These are phyloP conservation scores for Mollisia scopiformis DNA, from an alignment of 2,329 filamentous ascomycete species.

Conservation along the genomic window DNA sequence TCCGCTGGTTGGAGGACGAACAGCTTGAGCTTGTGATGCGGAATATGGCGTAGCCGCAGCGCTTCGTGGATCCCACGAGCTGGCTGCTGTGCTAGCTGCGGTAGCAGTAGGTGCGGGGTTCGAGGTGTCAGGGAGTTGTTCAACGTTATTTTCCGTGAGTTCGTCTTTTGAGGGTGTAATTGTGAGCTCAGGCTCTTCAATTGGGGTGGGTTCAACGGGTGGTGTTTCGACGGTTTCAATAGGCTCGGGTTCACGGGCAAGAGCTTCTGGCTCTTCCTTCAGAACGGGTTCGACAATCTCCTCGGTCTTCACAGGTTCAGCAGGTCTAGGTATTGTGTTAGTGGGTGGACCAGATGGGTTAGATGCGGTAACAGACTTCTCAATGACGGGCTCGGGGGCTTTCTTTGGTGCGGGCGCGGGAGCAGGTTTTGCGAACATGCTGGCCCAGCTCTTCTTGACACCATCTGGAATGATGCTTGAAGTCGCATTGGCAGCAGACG, in stretches of 20 bases:
- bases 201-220: slow-evolving; percentile 30
- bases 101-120: slow-evolving; percentile 78
- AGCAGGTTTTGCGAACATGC: slow-evolving; percentile 65
- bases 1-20: slow-evolving; percentile 65
- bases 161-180: slow-evolving; percentile 77
- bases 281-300: slow-evolving; percentile 51
- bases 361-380: slow-evolving; percentile 30
- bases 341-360: slow-evolving; percentile 20
- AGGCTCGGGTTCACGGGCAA: slow-evolving; percentile 38
- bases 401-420: slow-evolving; percentile 56
- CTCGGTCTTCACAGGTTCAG: slow-evolving; percentile 42
- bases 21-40: slow-evolving; percentile 52
- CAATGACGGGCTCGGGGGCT: slow-evolving; percentile 45
- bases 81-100: slow-evolving; percentile 84
- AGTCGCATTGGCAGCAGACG: slow-evolving; percentile 40
- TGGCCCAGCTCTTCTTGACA: slow-evolving; percentile 70
- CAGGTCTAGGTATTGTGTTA: slow-evolving; percentile 29
- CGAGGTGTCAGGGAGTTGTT: slow-evolving; percentile 84
- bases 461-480: slow-evolving; percentile 42
- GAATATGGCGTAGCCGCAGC: slow-evolving; percentile 66
- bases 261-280: slow-evolving; percentile 39
- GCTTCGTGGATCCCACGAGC: slow-evolving; percentile 77
- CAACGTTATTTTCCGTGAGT: slow-evolving; percentile 89
- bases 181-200: slow-evolving; percentile 46
- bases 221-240: slow-evolving; percentile 41